A percentile compares a stretch with the other conserved stretches of the same genome.
Conservation (phyloP, 345 rosid genomes). For the Eucalyptus cloeziana region DNA sequence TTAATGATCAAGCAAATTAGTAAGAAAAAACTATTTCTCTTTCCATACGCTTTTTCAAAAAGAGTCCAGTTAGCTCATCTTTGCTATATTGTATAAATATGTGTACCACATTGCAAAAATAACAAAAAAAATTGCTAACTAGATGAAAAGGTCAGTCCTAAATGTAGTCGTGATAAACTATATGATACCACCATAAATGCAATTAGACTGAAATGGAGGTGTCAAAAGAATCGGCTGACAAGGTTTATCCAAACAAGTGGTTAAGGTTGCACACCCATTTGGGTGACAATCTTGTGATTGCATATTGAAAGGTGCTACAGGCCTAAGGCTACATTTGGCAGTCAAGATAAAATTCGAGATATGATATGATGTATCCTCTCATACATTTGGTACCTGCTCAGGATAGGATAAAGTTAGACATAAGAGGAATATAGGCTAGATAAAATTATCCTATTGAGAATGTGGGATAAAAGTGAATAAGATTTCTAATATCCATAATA, state of each 20-base stretch:
- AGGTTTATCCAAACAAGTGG: background rate
- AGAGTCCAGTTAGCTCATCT: background rate
- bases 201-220: background rate
- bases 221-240: background rate
- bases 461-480: too few relatives aligned
- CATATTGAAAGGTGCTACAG: background rate
- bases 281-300: background rate
- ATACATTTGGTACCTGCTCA: too few relatives aligned
- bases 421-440: too few relatives aligned
- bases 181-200: background rate
- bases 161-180: background rate
- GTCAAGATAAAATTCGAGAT: too few relatives aligned
- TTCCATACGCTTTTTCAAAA: background rate
- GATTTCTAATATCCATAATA: too few relatives aligned
- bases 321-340: fast-evolving
- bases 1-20: too few relatives aligned
- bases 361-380: too few relatives aligned
- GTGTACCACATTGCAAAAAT: background rate
- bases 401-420: too few relatives aligned
- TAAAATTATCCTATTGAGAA: too few relatives aligned
- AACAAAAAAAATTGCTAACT: too few relatives aligned
- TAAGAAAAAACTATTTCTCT: background rate
- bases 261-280: background rate
- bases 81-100: background rate
- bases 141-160: background rate